phyloP scores from a whole-genome alignment of 2,329 filamentous ascomycete genomes.

The Chalaropsis ovoidea region DNA sequence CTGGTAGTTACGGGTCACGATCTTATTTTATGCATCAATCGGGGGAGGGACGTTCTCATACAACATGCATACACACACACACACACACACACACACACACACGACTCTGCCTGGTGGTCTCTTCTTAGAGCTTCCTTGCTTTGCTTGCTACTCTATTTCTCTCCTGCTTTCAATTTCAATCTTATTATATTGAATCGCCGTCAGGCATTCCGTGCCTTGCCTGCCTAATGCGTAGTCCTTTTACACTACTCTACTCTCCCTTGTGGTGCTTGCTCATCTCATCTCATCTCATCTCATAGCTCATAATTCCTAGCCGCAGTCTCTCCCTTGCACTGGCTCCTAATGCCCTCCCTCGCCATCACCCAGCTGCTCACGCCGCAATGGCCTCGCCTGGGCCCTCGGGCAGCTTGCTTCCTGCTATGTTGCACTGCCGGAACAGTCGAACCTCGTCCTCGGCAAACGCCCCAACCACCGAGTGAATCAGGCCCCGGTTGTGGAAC shows the following conservation, averaged over 20 bases:
- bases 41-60: neutral
- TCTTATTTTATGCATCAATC: slow-evolving; percentile 13
- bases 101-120: neutral
- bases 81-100: neutral
- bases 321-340: too few relatives aligned
- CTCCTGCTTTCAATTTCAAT: neutral
- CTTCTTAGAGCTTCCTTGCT: neutral
- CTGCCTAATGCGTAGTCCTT: slow-evolving; percentile 7
- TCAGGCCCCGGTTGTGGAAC: slow-evolving; percentile 66
- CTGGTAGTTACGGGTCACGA: neutral
- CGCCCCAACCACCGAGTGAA: slow-evolving; percentile 66
- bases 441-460: slow-evolving; percentile 64
- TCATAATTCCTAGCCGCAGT: neutral
- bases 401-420: slow-evolving; percentile 54
- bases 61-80: neutral
- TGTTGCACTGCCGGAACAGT: slow-evolving; percentile 68
- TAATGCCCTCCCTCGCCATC: too few relatives aligned
- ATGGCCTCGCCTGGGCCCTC: slow-evolving; percentile 36
- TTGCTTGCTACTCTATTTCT: too few relatives aligned
- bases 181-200: slow-evolving; percentile 7
- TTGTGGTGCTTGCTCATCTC: neutral
- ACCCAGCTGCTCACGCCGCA: neutral
- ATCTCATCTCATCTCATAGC: neutral
- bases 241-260: neutral
- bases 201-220: neutral